phyloP scores from a whole-genome alignment of 2,329 filamentous ascomycete genomes.

The Blumeriella jaapii region DNA sequence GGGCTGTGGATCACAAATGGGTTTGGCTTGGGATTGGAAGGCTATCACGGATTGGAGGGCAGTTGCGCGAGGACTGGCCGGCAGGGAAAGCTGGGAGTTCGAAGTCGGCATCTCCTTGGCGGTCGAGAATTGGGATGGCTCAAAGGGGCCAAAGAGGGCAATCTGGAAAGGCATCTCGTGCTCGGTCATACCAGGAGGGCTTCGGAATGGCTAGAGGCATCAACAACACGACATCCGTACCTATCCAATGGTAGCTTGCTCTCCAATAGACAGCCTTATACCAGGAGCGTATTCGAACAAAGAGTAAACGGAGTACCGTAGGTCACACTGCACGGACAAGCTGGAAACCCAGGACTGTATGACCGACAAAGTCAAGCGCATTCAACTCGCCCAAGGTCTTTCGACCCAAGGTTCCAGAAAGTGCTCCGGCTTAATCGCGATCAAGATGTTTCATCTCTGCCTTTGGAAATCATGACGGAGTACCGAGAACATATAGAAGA shows the following conservation, averaged over 20 bases:
- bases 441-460: conserved; percentile 61
- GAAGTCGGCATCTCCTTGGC: background rate
- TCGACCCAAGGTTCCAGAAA: conserved; percentile 72
- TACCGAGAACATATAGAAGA: conserved; percentile 68
- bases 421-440: conserved; percentile 99
- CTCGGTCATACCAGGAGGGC: too few relatives aligned
- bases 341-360: conserved; percentile 23
- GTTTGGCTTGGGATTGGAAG: too few relatives aligned
- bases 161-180: too few relatives aligned
- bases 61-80: background rate
- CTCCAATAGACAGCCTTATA: too few relatives aligned
- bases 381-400: conserved; percentile 75
- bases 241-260: too few relatives aligned
- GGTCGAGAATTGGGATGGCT: background rate
- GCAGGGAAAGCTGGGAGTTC: background rate
- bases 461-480: conserved; percentile 54
- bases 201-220: too few relatives aligned
- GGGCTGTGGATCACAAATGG: too few relatives aligned
- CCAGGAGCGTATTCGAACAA: too few relatives aligned
- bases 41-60: background rate
- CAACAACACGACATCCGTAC: too few relatives aligned
- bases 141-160: too few relatives aligned
- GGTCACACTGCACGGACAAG: too few relatives aligned
- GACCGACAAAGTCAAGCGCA: conserved; percentile 78
- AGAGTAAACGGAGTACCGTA: too few relatives aligned